Percentiles rank a stretch among this genome's conserved stretches.
Conservation (phyloP, 192 early-diverging fungal species). For the Coemansia sp. region DNA sequence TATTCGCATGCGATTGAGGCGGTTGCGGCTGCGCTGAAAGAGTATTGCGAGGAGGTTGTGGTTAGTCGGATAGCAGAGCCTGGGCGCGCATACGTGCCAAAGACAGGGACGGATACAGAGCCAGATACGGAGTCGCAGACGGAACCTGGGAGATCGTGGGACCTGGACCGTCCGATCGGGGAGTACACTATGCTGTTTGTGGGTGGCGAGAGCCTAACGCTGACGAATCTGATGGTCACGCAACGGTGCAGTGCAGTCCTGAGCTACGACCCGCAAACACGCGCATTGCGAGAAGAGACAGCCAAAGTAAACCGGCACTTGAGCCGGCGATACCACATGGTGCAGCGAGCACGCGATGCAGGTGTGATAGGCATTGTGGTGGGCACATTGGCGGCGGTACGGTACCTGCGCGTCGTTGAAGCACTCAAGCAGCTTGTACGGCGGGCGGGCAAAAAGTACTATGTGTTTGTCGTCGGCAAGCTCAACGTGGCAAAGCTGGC, state of each 20-base stretch:
- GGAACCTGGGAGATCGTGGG: neutral
- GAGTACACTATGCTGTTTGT: slow-evolving; percentile 81
- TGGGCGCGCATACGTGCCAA: slow-evolving; percentile 16
- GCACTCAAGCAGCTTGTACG: slow-evolving; percentile 75
- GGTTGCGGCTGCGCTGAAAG: too few relatives aligned
- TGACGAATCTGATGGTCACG: slow-evolving; percentile 88
- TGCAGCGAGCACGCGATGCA: slow-evolving; percentile 86
- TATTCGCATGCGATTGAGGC: slow-evolving; percentile 62
- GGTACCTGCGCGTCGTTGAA: slow-evolving; percentile 81
- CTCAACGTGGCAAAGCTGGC: slow-evolving; percentile 94
- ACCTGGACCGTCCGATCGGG: slow-evolving; percentile 54
- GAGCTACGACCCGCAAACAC: slow-evolving; percentile 67
- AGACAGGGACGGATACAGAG: neutral
- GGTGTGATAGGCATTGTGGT: slow-evolving; percentile 66
- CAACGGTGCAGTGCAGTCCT: slow-evolving; percentile 55
- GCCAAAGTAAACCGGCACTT: slow-evolving; percentile 58
- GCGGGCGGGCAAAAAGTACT: slow-evolving; percentile 73
- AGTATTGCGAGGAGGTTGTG: neutral
- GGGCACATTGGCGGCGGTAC: slow-evolving; percentile 90
- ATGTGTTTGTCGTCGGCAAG: slow-evolving; percentile 91
- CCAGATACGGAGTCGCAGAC: neutral
- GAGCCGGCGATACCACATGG: slow-evolving; percentile 72
- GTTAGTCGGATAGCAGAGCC: slow-evolving; percentile 13
- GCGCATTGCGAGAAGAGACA: slow-evolving; percentile 57
- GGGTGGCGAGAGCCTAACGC: slow-evolving; percentile 74